Base-by-base conservation (phyloP, 192 early-diverging fungal species). In the Powellomyces hirtus region DNA sequence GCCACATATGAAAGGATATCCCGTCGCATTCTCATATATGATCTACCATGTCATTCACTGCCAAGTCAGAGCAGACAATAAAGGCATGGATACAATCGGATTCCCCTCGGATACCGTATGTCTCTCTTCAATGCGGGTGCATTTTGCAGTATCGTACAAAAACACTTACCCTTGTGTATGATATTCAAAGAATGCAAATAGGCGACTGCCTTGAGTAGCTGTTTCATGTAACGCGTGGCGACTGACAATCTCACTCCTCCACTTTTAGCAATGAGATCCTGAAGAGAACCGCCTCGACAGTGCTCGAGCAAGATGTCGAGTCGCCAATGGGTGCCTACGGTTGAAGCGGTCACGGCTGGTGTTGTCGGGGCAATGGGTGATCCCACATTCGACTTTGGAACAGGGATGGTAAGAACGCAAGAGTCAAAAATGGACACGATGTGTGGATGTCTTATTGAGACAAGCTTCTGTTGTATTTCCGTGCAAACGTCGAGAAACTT, bases 141-240 rank as follows among this genome's bases (percentile, higher is more conserved):
- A 24, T 14, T 5, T 24, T 6, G 2, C 46, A 49, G 22, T 64
- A n/a, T 31, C 27, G 8, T 51, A 20, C n/a, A n/a, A n/a, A n/a
- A n/a, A n/a, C n/a, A 51, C 61, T 0, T 34, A 77, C 76, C 76
- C 64, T 76, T 76, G 51, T 79, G 77, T 33, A 79, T 68, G 20
- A 42, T 36, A 52, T 79, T 79, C 27, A 70, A 50, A 4, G 73
- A 66, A 59, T 79, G 77, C 6, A 79, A 46, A 38, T 73, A 75
- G 11, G 57, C 70, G 20, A 79, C 26, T n/a, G 69, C 77, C 53
- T 75, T 75, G 11, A 79, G 31, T 2, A 76, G 52, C 29, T 67
- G 60, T 36, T 68, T 71, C 61, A 75, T 61, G 53, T 76, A 79
- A 1, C n/a, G 33, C 36, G 53, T 20, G 14, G 77, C 69, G 26